Percentiles rank a stretch among this genome's conserved stretches.
Evolutionary conservation across 2,329 filamentous ascomycete genomes (phyloP).

Genomic region (Aspergillus terreus): DNA sequence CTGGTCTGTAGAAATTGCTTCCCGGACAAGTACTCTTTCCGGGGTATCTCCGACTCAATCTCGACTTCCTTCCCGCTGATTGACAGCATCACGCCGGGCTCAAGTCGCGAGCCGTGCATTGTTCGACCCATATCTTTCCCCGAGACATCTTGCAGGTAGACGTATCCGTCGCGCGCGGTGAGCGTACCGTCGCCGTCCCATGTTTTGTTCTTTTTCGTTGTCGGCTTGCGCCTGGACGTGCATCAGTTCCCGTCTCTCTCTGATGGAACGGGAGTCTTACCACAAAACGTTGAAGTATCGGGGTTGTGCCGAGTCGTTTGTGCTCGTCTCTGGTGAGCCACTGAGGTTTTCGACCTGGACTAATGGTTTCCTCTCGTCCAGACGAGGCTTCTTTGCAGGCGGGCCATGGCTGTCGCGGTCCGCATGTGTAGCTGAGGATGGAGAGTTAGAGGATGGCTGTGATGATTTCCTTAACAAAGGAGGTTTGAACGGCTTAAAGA

Average conservation of each 20-base stretch:
- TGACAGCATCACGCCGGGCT: conserved; percentile 59
- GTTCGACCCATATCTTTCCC: conserved; percentile 61
- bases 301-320: conserved; percentile 21
- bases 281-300: conserved; percentile 48
- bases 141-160: conserved; percentile 58
- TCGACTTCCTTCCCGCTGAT: conserved; percentile 67
- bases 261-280: conserved; percentile 22
- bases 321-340: conserved; percentile 6
- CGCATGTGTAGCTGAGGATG: conserved; percentile 1
- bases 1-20: conserved; percentile 24
- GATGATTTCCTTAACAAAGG: conserved; percentile 38
- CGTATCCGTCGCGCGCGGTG: conserved; percentile 54
- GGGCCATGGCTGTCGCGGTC: conserved; percentile 12
- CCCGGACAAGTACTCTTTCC: conserved; percentile 53
- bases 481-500: conserved; percentile 46
- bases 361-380: conserved; percentile 31
- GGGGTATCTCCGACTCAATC: conserved; percentile 59
- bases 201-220: conserved; percentile 70
- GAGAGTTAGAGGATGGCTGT: background rate
- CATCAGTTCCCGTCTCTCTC: background rate
- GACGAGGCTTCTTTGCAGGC: conserved; percentile 36
- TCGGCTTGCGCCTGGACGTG: conserved; percentile 59
- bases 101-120: conserved; percentile 53
- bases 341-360: conserved; percentile 27
- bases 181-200: conserved; percentile 72